These are phyloP conservation scores for Penicillium ochrochloron DNA, from an alignment of 495 filamentous ascomycete species.

Conservation along the genomic window DNA sequence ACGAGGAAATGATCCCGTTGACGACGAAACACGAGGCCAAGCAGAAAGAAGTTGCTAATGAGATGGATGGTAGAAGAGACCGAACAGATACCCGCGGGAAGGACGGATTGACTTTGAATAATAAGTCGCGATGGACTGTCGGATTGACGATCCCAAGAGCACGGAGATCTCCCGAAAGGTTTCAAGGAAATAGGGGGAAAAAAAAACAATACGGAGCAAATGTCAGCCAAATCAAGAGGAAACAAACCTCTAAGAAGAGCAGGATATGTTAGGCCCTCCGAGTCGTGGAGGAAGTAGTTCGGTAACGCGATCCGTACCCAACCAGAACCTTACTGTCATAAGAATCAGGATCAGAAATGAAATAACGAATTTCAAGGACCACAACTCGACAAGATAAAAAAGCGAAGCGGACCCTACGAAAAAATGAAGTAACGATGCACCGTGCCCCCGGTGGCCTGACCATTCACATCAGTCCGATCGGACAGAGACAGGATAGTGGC, in stretches of 20 bases:
- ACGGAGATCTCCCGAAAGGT: conserved; percentile 2
- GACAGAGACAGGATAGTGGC: background rate
- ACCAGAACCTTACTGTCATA: background rate
- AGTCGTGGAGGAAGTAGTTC: background rate
- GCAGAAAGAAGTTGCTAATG: background rate
- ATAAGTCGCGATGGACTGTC: background rate
- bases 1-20: background rate
- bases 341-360: no score
- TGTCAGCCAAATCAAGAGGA: background rate
- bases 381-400: background rate
- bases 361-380: no score
- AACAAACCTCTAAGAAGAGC: background rate
- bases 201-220: background rate
- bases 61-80: background rate
- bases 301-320: background rate
- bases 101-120: background rate
- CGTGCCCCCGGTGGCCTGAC: background rate
- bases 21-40: background rate
- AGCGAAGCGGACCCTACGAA: background rate
- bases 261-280: background rate
- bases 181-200: background rate
- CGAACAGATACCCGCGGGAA: background rate
- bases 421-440: conserved; percentile 1
- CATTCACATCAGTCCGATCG: conserved; percentile 1
- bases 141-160: background rate